Evolutionary conservation across 768 basidiomycete species (phyloP), one percentile per base, ranked within the genome.

Genomic region (Sporobolomyces phaffii): DNA sequence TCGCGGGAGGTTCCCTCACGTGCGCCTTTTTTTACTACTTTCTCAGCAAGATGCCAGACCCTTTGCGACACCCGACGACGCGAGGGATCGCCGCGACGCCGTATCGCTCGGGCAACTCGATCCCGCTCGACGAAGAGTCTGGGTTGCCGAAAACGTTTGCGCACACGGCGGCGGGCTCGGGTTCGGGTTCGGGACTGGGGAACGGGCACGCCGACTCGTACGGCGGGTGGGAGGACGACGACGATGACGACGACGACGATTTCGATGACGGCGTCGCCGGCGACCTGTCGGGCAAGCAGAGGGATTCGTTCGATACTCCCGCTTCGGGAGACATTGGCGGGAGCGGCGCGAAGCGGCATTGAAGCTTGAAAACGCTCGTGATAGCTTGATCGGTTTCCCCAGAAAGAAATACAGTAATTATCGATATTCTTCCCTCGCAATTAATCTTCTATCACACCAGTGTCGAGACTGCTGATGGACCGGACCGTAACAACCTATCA

Each of bases 1-100:
- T 91, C 53, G 89, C 86, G 14, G 96, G 96, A 18, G 90, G 88
- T 0, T 94, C 92, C 76, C 83, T 99, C 69, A 87, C 93, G 51
- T 86, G 87, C 41, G 83, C 84, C 24, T 86, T 84, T 74, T 98
- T 97, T 82, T 97, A 74, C 57, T 72, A 65, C 47, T 69, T 69
- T 61, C 60, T 72, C 28, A 33, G 40, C 67, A 60, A 68, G 56
- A 68, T 68, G 66, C 66, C 66, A n/a, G 67, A 65, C 56, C 64
- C 65, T 43, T 50, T 68, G 7, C 54, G 64, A 11, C 57, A 68
- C 60, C 62, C 62, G 17, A 67, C 66, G 8, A 62, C 56, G 31
- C 28, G 28, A 38, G 59, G 59, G 17, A 47, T 45, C 24, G 51
- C 47, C 24, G 52, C 49, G 13, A 22, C 45, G 9, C 52, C 61